These are phyloP conservation scores for Nitzschia palea DNA, from an alignment of 108 stramenopile genomes.

Conservation along the genomic window DNA sequence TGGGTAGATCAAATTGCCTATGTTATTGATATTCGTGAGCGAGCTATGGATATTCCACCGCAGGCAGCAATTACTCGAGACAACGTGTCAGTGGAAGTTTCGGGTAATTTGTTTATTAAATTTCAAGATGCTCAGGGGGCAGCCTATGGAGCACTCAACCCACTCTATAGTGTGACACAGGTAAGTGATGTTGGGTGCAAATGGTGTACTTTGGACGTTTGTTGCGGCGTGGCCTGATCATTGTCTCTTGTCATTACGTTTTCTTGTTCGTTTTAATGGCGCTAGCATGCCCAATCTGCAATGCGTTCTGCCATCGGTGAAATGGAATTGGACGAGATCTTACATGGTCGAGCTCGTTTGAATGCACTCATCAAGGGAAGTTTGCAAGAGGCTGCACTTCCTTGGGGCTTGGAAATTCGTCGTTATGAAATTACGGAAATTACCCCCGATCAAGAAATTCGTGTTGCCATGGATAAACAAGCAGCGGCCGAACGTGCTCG, in stretches of 20 bases:
- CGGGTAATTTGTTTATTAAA: constrained; percentile 96
- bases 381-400: constrained; percentile 92
- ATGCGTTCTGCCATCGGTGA: constrained; percentile 98
- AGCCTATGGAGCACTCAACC: constrained; percentile 93
- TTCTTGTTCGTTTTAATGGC: too few species aligned
- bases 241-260: too few species aligned
- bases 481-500: constrained; percentile 95
- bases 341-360: constrained; percentile 89
- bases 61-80: constrained; percentile 97
- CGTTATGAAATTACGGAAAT: constrained; percentile 98
- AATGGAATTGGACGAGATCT: constrained; percentile 98
- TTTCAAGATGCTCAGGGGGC: constrained; percentile 92
- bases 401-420: constrained; percentile 94
- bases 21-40: constrained; percentile 93
- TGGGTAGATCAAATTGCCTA: constrained; percentile 92
- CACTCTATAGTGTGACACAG: constrained; percentile 95
- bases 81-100: constrained; percentile 96
- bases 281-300: constrained; percentile 95
- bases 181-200: constrained; percentile 32
- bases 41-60: constrained; percentile 90
- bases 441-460: constrained; percentile 93
- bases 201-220: background rate
- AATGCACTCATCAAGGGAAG: constrained; percentile 89
- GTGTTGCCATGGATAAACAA: constrained; percentile 98
- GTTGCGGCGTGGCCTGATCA: background rate